Evolutionary conservation across 1,284 basidiomycete genomes (phyloP), one percentile per base, ranked within the genome.

Genomic region (Amylostereum areolatum): DNA sequence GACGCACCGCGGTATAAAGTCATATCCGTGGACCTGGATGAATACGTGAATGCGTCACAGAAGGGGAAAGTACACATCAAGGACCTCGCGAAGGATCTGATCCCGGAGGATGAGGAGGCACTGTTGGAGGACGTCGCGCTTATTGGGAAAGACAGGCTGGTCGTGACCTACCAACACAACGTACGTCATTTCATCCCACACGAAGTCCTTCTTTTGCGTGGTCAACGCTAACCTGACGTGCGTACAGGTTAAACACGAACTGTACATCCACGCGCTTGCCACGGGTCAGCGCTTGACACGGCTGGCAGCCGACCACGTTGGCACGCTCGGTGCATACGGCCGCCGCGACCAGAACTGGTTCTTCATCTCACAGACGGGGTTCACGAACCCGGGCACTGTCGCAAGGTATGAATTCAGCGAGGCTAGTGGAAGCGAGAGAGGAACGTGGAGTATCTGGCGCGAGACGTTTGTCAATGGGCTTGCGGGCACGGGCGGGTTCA

Each of bases 161-260:
- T 78, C 7, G 62, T 88, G 11, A 69, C 78, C 43, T 91, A 90
- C 71, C 86, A 86, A 58, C 77, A 82, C 51, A 86, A 93, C 58
- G 90, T 89, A 57, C 54, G 69, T 59, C 2, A 25, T 24, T 29
- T 35, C 39, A 41, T 33, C 9, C 41, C 27, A n/a, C 30, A 6
- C 11, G 11, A 11, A 9, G 32, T 33, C 25, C 46, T 25, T 24
- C 24, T 37, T n/a, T 33, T 37, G 27, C 25, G 7, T 30, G 12
- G 11, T 11, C 30, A 9, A 9, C 25, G 25, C 30, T 42, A 24
- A 35, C 28, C 4, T 27, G 50, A 52, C 25, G 6, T 45, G 31
- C 5, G 6, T 43, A 30, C 57, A 87, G 83, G 85, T 91, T 59
- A 88, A 86, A 57, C 88, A 92, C 61, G 87, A 92, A 65, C 71